phyloP scores from a whole-genome alignment of 164 flowering plant genomes.

The Vitis vinifera region ASM3070453v1 NC_081816.1:14415501-14416000 shows the following conservation, averaged over 20 bases:
- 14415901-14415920: conserved; percentile 62
- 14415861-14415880: not conserved
- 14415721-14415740: conserved; percentile 96
- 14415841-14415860: not conserved
- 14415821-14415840: too few relatives aligned
- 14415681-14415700: conserved; percentile 88
- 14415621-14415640: conserved; percentile 78
- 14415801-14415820: not conserved
- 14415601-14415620: not conserved
- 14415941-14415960: conserved; percentile 98
- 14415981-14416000: conserved; percentile 93
- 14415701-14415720: conserved; percentile 60
- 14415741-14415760: conserved; percentile 48
- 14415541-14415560: too few relatives aligned
- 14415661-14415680: conserved; percentile 77
- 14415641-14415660: conserved; percentile 97
- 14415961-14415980: conserved; percentile 91
- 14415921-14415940: conserved; percentile 97
- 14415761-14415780: conserved; percentile 88
- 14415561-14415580: too few relatives aligned
- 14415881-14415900: not conserved
- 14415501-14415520: too few relatives aligned
- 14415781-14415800: conserved; percentile 97
- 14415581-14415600: too few relatives aligned
- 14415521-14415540: too few relatives aligned